Base-by-base conservation (phyloP, 2,329 filamentous ascomycete species). In the Aspergillus cejpii region DNA sequence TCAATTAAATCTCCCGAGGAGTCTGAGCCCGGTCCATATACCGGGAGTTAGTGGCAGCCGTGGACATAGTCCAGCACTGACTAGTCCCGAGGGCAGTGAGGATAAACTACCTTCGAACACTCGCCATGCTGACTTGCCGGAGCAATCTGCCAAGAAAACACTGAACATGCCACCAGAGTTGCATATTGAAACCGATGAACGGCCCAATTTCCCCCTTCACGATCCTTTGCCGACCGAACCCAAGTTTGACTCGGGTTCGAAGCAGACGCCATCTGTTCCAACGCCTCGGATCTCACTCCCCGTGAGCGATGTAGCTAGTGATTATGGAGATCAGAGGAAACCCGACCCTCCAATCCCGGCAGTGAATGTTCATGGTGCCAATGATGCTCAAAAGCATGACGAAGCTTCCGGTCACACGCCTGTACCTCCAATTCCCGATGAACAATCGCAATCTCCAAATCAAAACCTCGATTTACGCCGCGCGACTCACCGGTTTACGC, bases 251-350 rank as follows among this genome's bases (percentile, higher is more conserved):
- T 15, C 29, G 56, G 19, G 41, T 6, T 41, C 48, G 33, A 37
- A 37, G 11, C 55, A 59, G 28, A 37, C 44, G 14, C 61, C 49
- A 11, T 26, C 53, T 11, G 45, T 50, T 37, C 48, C 57, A 20
- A 49, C 56, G n/a, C 66, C 65, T 28, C 57, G 64, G 21, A 67
- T 68, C 37, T 67, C 64, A 24, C 54, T 67, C 39, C 62, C 66
- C 26, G 67, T 71, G 39, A 68, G 74, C 48, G 75, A 77, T 61
- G 69, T 70, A 37, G 72, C 70, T 7, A 76, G 74, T 55, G 69
- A 77, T 39, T 79, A 79, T 58, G 77, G 75, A 12, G 75, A 78
- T 56, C 72, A 71, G 36, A 73, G 76, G 61, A 71, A 73, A 52
- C 59, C 74, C 47, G 68, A 75, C 48, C 56, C 72, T 49, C 63